Evolutionary conservation across 768 basidiomycete species (phyloP).

Genomic region (Cubamyces sp.): DNA sequence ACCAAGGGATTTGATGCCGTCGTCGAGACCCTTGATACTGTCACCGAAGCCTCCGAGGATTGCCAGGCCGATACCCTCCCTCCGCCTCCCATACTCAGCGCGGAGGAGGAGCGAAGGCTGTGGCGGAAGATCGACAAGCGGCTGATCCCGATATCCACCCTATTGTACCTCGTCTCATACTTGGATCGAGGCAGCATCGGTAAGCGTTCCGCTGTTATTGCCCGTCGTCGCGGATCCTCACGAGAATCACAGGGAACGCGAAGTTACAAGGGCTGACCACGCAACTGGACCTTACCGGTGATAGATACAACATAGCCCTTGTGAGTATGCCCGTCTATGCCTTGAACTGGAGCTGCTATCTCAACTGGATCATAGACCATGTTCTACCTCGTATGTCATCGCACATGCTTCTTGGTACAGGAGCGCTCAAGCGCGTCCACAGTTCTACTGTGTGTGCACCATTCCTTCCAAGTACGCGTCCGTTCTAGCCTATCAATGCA

Average conservation of each 20-base stretch:
- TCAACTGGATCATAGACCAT: conserved; percentile 48
- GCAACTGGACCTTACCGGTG: conserved; percentile 57
- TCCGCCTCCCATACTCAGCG: conserved; percentile 45
- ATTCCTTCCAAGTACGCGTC: conserved; percentile 1
- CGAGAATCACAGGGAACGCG: conserved; percentile 26
- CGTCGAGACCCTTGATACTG: too few relatives aligned
- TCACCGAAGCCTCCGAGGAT: not conserved
- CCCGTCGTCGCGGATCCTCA: not conserved
- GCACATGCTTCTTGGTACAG: not conserved
- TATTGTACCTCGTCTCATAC: conserved; percentile 36
- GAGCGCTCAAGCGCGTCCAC: not conserved
- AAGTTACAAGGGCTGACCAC: conserved; percentile 50
- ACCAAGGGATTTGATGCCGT: too few relatives aligned
- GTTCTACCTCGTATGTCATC: conserved; percentile 62
- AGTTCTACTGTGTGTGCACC: conserved; percentile 9
- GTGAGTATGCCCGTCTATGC: conserved; percentile 36
- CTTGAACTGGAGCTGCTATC: too few relatives aligned
- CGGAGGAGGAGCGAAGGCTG: conserved; percentile 41
- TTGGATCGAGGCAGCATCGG: conserved; percentile 36
- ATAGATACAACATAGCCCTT: conserved; percentile 66
- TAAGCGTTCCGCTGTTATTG: not conserved
- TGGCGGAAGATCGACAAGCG: conserved; percentile 36
- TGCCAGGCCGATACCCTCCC: conserved; percentile 28
- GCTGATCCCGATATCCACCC: conserved; percentile 34
- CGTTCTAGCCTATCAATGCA: too few relatives aligned